phyloP scores from a whole-genome alignment of 2,329 filamentous ascomycete genomes.

The Magnaporthiopsis incrustans region DNA sequence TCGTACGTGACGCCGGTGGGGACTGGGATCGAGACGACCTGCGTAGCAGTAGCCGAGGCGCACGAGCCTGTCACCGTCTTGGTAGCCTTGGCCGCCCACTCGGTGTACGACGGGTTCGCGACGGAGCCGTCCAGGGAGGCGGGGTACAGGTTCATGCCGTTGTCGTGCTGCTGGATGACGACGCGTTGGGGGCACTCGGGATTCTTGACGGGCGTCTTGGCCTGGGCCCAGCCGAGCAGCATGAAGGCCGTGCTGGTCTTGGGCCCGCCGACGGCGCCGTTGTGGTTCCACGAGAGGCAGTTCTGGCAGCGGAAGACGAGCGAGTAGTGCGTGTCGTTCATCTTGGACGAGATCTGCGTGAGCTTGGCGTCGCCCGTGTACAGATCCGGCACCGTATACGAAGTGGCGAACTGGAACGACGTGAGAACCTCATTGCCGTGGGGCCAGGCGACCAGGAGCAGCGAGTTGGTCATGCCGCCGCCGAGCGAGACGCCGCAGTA shows the following conservation, averaged over 20 bases:
- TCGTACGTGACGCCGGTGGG: conserved; percentile 35
- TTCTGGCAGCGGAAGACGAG: conserved; percentile 51
- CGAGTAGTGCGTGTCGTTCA: conserved; percentile 48
- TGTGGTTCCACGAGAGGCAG: conserved; percentile 40
- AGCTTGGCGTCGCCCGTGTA: conserved; percentile 52
- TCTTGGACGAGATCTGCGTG: conserved; percentile 43
- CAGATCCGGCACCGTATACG: conserved; percentile 44
- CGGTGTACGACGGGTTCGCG: conserved; percentile 22
- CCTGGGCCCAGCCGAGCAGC: conserved; percentile 42
- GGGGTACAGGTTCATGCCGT: conserved; percentile 23
- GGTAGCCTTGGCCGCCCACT: conserved; percentile 23
- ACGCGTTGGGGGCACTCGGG: conserved; percentile 22
- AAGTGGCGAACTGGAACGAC: conserved; percentile 43
- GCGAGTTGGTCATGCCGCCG: conserved; percentile 43
- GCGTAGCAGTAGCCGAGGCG: conserved; percentile 1
- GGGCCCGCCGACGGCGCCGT: conserved; percentile 31
- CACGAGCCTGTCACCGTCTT: conserved; percentile 21
- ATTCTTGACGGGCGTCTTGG: conserved; percentile 28
- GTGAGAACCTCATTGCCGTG: conserved; percentile 38
- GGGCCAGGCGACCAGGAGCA: conserved; percentile 46
- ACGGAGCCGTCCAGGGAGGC: conserved; percentile 18
- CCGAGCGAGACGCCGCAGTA: conserved; percentile 46
- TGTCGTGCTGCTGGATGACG: conserved; percentile 24
- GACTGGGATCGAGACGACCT: neutral
- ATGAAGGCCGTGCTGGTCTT: conserved; percentile 20